Base-by-base conservation (phyloP, 768 basidiomycete species). In the Clitopilus passeckerianus region DNA sequence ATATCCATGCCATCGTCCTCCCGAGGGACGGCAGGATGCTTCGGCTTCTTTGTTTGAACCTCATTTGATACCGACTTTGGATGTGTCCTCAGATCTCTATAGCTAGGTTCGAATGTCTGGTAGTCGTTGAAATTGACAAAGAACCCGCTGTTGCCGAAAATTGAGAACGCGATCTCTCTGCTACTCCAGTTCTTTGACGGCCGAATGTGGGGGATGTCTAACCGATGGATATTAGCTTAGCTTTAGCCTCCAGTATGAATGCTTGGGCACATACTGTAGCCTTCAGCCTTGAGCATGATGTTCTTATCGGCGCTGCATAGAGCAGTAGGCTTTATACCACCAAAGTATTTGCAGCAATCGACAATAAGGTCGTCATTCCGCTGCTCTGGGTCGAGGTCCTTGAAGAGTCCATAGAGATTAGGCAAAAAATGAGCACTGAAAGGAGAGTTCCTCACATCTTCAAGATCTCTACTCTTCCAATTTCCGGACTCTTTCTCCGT, bases 341-440 rank as follows among this genome's bases (percentile, higher is more conserved):
- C 70, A 57, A 87, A 90, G 69, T 85, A 88, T 63, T 78, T 73
- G 65, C 86, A 89, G 64, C 91, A 93, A 68, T 93, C 92, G 56
- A 89, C 71, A 64, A 94, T 91, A 37, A 88, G 71, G 56, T 77
- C 76, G 65, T 94, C 91, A 65, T 91, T 91, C 60, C 65, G 70
- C 66, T 78, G 77, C 61, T 79, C 78, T 66, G 27, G 57, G 34
- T 56, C 55, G 56, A 63, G 59, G 30, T 64, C 64, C 69, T 69
- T 30, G 34, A 5, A 23, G 6, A 27, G 52, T 34, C 57, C 41
- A 58, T 24, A 33, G n/a, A 46, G 3, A 43, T 20, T 18, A 35
- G 23, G 50, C 6, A 53, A 41, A 12, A 5, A 24, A 12, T 1
- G 20, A 59, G 15, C 0, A 43, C 30, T 35, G 7, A 50, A 30